Percentiles rank a stretch among this genome's conserved stretches.
Conservation (phyloP, 2,329 filamentous ascomycete species). For the Rutstroemia sp. region DNA sequence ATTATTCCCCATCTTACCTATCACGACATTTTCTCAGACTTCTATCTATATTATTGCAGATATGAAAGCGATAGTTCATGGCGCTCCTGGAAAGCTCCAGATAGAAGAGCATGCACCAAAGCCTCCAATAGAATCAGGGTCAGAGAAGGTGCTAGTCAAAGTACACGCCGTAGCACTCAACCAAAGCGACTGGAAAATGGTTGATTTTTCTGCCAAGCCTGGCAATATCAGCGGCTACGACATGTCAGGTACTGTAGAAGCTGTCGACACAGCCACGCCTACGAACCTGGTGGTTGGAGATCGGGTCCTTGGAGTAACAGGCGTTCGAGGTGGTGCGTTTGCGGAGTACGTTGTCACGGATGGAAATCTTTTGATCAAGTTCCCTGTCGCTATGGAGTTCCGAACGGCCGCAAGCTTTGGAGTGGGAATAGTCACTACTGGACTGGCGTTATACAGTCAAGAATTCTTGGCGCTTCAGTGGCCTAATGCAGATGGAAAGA, state of each 20-base stretch:
- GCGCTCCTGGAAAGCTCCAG: neutral
- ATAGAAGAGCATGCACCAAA: neutral
- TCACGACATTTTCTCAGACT: neutral
- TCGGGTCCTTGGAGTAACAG: constrained; percentile 5
- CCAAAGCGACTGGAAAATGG: constrained; percentile 9
- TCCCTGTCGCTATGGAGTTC: neutral
- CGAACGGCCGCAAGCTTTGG: neutral
- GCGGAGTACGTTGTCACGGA: constrained; percentile 4
- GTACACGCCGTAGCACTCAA: constrained; percentile 3
- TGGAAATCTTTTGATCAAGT: constrained; percentile 4
- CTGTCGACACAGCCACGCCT: neutral
- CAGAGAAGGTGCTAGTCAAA: neutral
- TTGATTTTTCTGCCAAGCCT: constrained; percentile 1
- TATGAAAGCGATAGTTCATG: constrained; percentile 1
- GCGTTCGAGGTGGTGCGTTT: constrained; percentile 8
- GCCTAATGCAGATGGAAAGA: neutral
- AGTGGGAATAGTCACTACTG: constrained; percentile 1
- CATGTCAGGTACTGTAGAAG: constrained; percentile 5
- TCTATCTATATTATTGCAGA: neutral
- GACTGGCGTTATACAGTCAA: neutral
- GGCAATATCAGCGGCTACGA: constrained; percentile 7
- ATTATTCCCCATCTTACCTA: neutral
- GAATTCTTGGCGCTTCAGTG: neutral
- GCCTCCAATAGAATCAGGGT: neutral
- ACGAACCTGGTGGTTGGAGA: neutral